phyloP scores from a whole-genome alignment of 352 stramenopile genomes.

The Globisporangium spiculum region DNA sequence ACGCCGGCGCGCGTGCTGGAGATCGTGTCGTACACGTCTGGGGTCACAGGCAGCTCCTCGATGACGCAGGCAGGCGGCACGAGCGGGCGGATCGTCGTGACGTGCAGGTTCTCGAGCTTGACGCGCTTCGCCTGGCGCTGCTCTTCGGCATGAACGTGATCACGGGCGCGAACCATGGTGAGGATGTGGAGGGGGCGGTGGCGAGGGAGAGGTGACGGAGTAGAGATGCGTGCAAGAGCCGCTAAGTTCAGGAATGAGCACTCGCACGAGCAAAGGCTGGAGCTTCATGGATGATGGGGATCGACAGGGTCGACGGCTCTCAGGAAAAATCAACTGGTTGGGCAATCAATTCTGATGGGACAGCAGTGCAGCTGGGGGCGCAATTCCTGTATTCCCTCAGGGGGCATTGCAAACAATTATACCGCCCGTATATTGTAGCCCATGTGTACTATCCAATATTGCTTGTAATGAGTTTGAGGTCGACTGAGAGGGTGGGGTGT shows the following conservation, averaged over 20 bases:
- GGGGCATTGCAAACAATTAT: neutral
- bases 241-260: slow-evolving; percentile 30
- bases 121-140: slow-evolving; percentile 55
- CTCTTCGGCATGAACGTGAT: slow-evolving; percentile 23
- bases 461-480: neutral
- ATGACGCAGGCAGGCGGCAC: slow-evolving; percentile 66
- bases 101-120: slow-evolving; percentile 68
- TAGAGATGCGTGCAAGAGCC: neutral
- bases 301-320: neutral
- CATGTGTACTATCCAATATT: too few relatives aligned
- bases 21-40: slow-evolving; percentile 65
- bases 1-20: slow-evolving; percentile 47
- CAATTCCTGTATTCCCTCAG: neutral
- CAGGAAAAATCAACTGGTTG: slow-evolving; percentile 6
- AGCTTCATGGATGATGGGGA: neutral
- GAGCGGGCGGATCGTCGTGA: slow-evolving; percentile 68
- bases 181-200: slow-evolving; percentile 8
- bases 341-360: slow-evolving; percentile 2
- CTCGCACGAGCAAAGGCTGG: neutral
- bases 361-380: neutral
- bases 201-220: neutral
- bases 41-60: slow-evolving; percentile 71
- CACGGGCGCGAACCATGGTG: slow-evolving; percentile 29
- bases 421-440: neutral
- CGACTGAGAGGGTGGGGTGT: neutral